phyloP scores from a whole-genome alignment of 2,329 filamentous ascomycete genomes.

The Arthrobotrys conoides region DNA sequence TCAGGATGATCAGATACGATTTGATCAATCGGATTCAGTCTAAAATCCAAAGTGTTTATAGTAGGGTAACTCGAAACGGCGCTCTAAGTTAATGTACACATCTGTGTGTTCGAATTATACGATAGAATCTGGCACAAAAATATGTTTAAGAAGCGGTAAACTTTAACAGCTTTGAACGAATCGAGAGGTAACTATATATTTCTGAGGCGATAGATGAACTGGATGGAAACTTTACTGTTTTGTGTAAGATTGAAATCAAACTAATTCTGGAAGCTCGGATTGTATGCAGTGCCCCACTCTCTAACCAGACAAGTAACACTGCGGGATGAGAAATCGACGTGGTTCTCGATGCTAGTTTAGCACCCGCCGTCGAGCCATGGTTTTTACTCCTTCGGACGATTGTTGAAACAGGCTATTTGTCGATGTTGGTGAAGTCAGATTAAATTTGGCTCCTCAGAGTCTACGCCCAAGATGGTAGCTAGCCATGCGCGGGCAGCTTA shows the following conservation, averaged over 20 bases:
- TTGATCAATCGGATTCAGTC: neutral
- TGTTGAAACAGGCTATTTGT: neutral
- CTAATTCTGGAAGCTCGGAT: constrained; percentile 7
- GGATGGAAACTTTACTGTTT: neutral
- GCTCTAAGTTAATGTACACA: too few relatives aligned
- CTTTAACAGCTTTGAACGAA: neutral
- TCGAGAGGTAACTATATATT: neutral
- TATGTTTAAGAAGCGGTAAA: neutral
- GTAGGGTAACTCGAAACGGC: too few relatives aligned
- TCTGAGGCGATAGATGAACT: neutral
- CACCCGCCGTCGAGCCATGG: neutral
- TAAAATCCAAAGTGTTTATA: too few relatives aligned
- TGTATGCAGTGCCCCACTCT: neutral
- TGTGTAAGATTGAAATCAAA: neutral
- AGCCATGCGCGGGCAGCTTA: neutral
- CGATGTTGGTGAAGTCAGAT: neutral
- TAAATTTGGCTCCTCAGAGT: neutral
- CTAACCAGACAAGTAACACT: neutral
- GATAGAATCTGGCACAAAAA: neutral
- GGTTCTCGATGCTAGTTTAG: neutral
- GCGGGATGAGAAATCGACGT: neutral
- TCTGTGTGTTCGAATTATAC: neutral
- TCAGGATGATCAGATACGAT: neutral
- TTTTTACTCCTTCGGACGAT: constrained; percentile 2
- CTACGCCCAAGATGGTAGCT: neutral